Conservation (phyloP, 495 filamentous ascomycete genomes). For the Staphylotrichum tortipilum region DNA sequence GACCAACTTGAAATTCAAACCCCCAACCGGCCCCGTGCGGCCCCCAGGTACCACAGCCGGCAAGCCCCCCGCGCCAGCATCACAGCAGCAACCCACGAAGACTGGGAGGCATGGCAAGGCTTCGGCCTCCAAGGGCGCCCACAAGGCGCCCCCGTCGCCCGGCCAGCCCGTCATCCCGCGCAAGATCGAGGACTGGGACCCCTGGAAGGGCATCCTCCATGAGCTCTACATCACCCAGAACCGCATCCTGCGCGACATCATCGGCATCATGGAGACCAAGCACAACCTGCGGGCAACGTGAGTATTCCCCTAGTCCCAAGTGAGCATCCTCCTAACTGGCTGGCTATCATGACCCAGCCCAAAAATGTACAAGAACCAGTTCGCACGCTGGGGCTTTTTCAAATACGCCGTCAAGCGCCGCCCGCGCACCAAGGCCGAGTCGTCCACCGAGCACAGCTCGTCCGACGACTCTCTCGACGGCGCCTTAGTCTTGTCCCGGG, state of each 20-base stretch:
- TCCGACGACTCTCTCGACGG: slow-evolving; percentile 3
- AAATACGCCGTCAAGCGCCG: slow-evolving; percentile 25
- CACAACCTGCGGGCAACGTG: slow-evolving; percentile 25
- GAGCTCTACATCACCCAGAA: slow-evolving; percentile 29
- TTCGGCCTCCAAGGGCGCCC: background rate
- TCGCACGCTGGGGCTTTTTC: slow-evolving; percentile 26
- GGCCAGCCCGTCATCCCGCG: slow-evolving; percentile 16
- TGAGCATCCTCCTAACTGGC: background rate
- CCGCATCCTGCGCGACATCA: slow-evolving; percentile 25
- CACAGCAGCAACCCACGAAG: background rate
- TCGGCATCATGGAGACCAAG: slow-evolving; percentile 20
- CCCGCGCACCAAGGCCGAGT: slow-evolving; percentile 8
- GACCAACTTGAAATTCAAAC: slow-evolving; percentile 2
- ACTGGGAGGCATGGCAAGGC: slow-evolving; percentile 3
- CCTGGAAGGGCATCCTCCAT: slow-evolving; percentile 21
- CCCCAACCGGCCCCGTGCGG: background rate
- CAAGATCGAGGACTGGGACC: slow-evolving; percentile 24
- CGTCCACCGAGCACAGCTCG: background rate
- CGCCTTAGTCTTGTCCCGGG: slow-evolving; percentile 1
- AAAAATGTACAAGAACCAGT: slow-evolving; percentile 31
- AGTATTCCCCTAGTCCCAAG: background rate
- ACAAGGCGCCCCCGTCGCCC: slow-evolving; percentile 3
- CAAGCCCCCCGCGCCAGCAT: background rate
- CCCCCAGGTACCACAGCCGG: background rate
- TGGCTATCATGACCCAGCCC: slow-evolving; percentile 7